Evolutionary conservation across 2,329 filamentous ascomycete species (phyloP).

Genomic region (Madurella fahalii): DNA sequence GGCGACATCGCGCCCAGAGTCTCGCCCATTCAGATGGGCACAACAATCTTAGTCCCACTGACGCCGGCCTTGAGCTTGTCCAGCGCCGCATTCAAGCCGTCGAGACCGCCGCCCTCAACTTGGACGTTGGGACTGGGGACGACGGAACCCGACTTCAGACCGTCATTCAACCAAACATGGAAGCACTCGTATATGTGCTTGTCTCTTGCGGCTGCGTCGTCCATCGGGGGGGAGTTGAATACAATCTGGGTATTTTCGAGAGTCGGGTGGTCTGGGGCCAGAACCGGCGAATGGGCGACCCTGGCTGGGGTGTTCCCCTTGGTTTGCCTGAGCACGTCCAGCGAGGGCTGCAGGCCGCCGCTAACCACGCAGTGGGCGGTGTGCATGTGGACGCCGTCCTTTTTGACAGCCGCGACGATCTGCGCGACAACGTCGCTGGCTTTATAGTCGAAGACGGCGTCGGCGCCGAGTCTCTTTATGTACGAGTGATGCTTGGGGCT

Average conservation of each 20-base stretch:
- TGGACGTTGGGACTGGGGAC: constrained; percentile 10
- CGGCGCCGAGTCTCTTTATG: constrained; percentile 1
- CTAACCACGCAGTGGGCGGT: neutral
- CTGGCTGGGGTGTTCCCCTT: constrained; percentile 1
- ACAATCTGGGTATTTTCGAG: constrained; percentile 7
- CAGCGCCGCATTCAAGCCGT: constrained; percentile 5
- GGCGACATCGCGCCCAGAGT: too few relatives aligned
- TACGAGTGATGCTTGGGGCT: constrained; percentile 8
- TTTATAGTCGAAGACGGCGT: constrained; percentile 6
- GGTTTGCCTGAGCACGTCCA: constrained; percentile 12
- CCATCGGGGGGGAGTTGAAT: constrained; percentile 2
- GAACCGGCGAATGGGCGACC: constrained; percentile 7
- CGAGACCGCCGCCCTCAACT: constrained; percentile 9
- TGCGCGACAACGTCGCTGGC: constrained; percentile 3
- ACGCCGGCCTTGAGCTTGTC: constrained; percentile 12
- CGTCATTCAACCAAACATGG: neutral
- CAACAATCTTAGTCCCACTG: constrained; percentile 10
- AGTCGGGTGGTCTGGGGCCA: constrained; percentile 6
- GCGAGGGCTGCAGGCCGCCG: constrained; percentile 1
- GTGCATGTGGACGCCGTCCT: neutral
- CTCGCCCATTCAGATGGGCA: neutral
- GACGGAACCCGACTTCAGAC: constrained; percentile 2
- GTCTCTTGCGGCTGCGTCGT: neutral
- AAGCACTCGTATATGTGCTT: constrained; percentile 6
- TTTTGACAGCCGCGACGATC: constrained; percentile 1